Percentiles rank a stretch among this genome's conserved stretches.
Evolutionary conservation across 192 early-diverging fungal species (phyloP).

Genomic region (Diversispora eburnea): DNA sequence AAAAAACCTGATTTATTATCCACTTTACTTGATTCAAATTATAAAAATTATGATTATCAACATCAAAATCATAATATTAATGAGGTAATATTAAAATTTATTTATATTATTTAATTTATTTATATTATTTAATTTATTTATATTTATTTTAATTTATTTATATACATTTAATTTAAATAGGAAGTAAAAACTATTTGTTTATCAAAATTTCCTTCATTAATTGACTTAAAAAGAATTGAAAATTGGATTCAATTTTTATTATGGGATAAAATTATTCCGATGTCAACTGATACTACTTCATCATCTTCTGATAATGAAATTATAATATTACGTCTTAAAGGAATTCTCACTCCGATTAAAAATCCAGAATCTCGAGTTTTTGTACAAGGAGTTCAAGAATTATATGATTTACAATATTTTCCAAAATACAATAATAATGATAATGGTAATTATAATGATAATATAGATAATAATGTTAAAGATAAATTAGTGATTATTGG

Average conservation of each 20-base stretch:
- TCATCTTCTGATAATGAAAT: conserved; percentile 24
- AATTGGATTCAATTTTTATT: conserved; percentile 74
- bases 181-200: conserved; percentile 18
- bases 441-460: background rate
- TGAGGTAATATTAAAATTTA: background rate
- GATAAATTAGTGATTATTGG: conserved; percentile 44
- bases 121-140: background rate
- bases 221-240: conserved; percentile 58
- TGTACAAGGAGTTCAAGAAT: conserved; percentile 63
- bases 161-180: background rate
- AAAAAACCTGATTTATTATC: background rate
- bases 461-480: conserved; percentile 23
- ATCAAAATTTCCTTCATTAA: conserved; percentile 1
- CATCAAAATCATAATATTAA: conserved; percentile 1
- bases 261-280: conserved; percentile 58
- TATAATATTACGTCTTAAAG: conserved; percentile 59
- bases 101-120: background rate
- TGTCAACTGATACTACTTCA: background rate
- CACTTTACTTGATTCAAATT: background rate
- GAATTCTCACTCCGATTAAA: conserved; percentile 43
- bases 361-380: conserved; percentile 43
- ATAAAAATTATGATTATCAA: background rate
- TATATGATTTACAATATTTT: conserved; percentile 52
- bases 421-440: background rate
- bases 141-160: background rate